phyloP scores from a whole-genome alignment of 2,329 filamentous ascomycete species.

The Clarireedia paspali region DNA sequence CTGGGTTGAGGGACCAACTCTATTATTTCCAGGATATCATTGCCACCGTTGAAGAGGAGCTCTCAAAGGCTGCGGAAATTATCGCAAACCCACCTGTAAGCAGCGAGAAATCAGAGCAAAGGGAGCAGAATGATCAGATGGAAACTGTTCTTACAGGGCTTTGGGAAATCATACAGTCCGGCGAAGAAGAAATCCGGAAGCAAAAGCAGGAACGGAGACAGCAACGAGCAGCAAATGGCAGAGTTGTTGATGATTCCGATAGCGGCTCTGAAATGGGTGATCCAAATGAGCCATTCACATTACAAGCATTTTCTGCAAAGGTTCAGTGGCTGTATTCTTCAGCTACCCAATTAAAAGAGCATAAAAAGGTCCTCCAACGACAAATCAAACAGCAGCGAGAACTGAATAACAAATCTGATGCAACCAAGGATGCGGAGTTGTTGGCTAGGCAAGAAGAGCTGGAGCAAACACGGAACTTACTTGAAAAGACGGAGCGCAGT shows the following conservation, averaged over 20 bases:
- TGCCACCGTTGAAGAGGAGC: conserved; percentile 36
- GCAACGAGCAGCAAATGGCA: conserved; percentile 47
- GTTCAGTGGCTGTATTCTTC: conserved; percentile 73
- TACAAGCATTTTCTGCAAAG: conserved; percentile 69
- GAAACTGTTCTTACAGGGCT: conserved; percentile 43
- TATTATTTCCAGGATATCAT: conserved; percentile 58
- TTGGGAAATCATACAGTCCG: conserved; percentile 42
- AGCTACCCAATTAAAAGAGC: conserved; percentile 71
- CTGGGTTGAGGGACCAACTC: conserved; percentile 59
- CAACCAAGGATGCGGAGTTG: conserved; percentile 59
- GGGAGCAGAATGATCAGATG: conserved; percentile 45
- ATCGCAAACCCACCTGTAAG: conserved; percentile 13
- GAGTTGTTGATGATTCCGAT: conserved; percentile 50
- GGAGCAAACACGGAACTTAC: conserved; percentile 33
- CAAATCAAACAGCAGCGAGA: conserved; percentile 95
- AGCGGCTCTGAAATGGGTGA: conserved; percentile 55
- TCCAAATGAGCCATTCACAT: conserved; percentile 55
- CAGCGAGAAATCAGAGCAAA: conserved; percentile 32
- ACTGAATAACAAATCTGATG: conserved; percentile 79
- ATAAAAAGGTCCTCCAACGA: conserved; percentile 80
- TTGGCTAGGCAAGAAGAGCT: conserved; percentile 50
- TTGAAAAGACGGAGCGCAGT: conserved; percentile 29
- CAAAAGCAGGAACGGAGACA: conserved; percentile 46
- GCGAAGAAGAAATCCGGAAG: conserved; percentile 47
- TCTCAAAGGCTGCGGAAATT: conserved; percentile 18